Percentiles rank a stretch among this genome's conserved stretches.
Evolutionary conservation across 306 rosid genomes (phyloP).

Genomic region (Rosa rugosa): DNA sequence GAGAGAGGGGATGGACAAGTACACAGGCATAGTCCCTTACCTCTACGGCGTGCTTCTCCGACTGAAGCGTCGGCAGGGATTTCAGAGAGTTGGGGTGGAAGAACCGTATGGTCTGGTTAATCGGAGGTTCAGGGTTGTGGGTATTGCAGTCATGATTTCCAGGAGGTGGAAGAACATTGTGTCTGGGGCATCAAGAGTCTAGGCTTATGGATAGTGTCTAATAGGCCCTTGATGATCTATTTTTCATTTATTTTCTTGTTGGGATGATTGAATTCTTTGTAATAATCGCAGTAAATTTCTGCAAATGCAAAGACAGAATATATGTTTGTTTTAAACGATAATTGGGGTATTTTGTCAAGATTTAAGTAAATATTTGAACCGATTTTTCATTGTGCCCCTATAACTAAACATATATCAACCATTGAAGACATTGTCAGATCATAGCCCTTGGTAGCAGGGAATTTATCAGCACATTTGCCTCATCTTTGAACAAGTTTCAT

Average conservation of each 20-base stretch:
- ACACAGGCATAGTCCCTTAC: constrained; percentile 5
- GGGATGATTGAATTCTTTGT: not conserved
- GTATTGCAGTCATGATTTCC: not conserved
- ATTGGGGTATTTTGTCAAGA: not conserved
- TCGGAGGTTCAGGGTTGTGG: not conserved
- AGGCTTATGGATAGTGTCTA: not conserved
- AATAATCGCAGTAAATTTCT: not conserved
- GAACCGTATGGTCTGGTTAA: not conserved
- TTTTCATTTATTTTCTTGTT: not conserved
- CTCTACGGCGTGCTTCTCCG: not conserved
- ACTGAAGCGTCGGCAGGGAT: not conserved
- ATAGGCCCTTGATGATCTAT: not conserved
- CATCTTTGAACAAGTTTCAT: too few species aligned
- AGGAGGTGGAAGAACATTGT: not conserved
- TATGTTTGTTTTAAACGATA: not conserved
- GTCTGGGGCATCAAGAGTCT: not conserved
- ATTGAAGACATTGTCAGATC: not conserved
- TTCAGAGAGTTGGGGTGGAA: not conserved
- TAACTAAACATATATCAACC: not conserved
- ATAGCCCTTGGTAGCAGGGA: not conserved
- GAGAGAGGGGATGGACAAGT: not conserved
- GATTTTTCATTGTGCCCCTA: too few species aligned
- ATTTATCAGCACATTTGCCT: too few species aligned
- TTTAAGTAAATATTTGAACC: not conserved
- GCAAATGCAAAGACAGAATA: not conserved